A percentile compares a stretch with the other conserved stretches of the same genome.
Conservation (phyloP, 2,329 filamentous ascomycete species). For the Teratosphaeria zuluensis region DNA sequence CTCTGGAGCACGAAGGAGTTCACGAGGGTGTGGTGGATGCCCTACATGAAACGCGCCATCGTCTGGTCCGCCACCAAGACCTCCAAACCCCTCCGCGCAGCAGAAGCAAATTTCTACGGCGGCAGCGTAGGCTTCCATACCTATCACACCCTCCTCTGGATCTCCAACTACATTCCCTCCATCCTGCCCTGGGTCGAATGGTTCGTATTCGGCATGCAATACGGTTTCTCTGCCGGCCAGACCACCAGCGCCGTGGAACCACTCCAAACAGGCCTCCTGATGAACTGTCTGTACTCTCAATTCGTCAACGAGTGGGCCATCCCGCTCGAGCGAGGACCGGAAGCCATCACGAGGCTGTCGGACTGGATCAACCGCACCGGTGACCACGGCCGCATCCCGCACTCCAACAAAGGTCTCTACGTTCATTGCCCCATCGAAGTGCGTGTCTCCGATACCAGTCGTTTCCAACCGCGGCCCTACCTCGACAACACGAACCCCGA, state of each 20-base stretch:
- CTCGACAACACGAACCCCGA: conserved; percentile 62
- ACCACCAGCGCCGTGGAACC: conserved; percentile 68
- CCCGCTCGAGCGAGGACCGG: conserved; percentile 73
- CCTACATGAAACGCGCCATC: conserved; percentile 78
- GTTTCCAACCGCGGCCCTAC: conserved; percentile 46
- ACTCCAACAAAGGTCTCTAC: conserved; percentile 67
- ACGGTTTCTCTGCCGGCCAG: conserved; percentile 68
- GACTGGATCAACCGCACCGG: conserved; percentile 76
- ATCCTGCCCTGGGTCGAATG: conserved; percentile 84
- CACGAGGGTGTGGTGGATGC: conserved; percentile 94
- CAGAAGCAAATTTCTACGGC: conserved; percentile 68
- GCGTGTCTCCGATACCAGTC: conserved; percentile 65
- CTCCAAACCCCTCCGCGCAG: conserved; percentile 47
- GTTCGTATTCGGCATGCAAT: conserved; percentile 97
- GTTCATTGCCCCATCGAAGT: conserved; percentile 90
- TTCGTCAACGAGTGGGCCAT: conserved; percentile 98
- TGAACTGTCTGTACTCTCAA: conserved; percentile 98
- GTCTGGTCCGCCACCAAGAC: conserved; percentile 84
- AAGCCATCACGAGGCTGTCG: conserved; percentile 71
- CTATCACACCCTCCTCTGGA: conserved; percentile 82
- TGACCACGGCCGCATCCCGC: conserved; percentile 60
- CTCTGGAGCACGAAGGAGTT: conserved; percentile 84
- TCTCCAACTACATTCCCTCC: conserved; percentile 66
- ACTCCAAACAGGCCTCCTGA: conserved; percentile 69
- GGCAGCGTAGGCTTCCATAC: conserved; percentile 73